phyloP scores from a whole-genome alignment of 805 yeast species.

The Kazachstania kunashirensis region DNA sequence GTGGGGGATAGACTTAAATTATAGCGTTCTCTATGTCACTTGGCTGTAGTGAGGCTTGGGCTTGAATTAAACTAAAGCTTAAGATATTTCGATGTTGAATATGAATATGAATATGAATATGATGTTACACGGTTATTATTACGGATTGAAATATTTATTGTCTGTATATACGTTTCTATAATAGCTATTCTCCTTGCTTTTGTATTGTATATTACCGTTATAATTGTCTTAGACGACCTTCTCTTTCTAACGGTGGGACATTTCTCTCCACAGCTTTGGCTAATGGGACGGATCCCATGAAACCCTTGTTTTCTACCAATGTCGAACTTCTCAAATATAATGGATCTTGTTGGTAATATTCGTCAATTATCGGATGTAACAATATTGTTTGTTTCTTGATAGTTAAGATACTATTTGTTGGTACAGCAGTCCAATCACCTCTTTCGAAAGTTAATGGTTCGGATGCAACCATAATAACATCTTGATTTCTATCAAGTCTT shows the following conservation, averaged over 20 bases:
- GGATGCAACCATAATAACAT: slow-evolving; percentile 91
- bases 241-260: slow-evolving; percentile 73
- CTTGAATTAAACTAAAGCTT: too few species aligned
- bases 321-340: slow-evolving; percentile 59
- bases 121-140: too few species aligned
- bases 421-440: slow-evolving; percentile 95
- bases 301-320: slow-evolving; percentile 83
- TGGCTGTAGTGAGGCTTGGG: too few species aligned
- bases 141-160: too few species aligned
- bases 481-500: slow-evolving; percentile 82
- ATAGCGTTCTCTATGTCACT: too few species aligned
- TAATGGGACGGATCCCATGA: slow-evolving; percentile 83
- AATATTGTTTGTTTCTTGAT: slow-evolving; percentile 78
- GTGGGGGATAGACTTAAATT: too few species aligned
- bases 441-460: slow-evolving; percentile 95
- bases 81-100: too few species aligned
- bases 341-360: slow-evolving; percentile 71
- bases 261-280: slow-evolving; percentile 40
- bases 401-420: slow-evolving; percentile 80
- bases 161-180: too few species aligned
- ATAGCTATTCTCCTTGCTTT: too few species aligned
- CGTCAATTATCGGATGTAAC: slow-evolving; percentile 84
- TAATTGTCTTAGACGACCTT: slow-evolving; percentile 43
- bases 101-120: too few species aligned
- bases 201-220: too few species aligned